A percentile compares a stretch with the other conserved stretches of the same genome.
phyloP scores from a whole-genome alignment of 2,329 filamentous ascomycete species.

The Diaporthe helianthi region DNA sequence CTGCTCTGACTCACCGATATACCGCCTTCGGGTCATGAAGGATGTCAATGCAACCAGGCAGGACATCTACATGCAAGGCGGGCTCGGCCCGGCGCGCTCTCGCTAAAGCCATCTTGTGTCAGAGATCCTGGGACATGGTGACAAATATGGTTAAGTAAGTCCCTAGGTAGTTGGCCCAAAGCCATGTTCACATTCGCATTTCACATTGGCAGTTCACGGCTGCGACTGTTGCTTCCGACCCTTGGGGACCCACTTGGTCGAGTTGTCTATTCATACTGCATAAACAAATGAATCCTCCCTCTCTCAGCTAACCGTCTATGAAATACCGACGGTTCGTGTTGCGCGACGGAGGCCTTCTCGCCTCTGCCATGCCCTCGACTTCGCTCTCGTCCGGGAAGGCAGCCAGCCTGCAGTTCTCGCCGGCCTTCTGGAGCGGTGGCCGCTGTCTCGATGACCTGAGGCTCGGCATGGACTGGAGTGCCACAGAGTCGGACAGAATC shows the following conservation, averaged over 20 bases:
- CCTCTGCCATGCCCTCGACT: conserved; percentile 43
- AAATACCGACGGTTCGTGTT: conserved; percentile 38
- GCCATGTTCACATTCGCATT: not conserved
- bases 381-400: conserved; percentile 40
- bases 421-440: conserved; percentile 17
- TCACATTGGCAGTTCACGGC: not conserved
- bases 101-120: conserved; percentile 17
- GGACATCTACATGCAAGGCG: conserved; percentile 19
- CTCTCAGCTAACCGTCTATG: conserved; percentile 16
- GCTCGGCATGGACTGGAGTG: conserved; percentile 16
- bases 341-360: conserved; percentile 36
- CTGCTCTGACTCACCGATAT: not conserved
- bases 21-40: conserved; percentile 8
- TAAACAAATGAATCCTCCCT: not conserved
- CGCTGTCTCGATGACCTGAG: conserved; percentile 30
- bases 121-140: not conserved
- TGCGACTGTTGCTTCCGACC: not conserved
- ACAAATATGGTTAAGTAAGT: too few relatives aligned
- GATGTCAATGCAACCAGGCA: conserved; percentile 30
- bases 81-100: conserved; percentile 31
- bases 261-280: not conserved
- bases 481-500: conserved; percentile 38
- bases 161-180: not conserved
- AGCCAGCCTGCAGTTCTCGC: conserved; percentile 13
- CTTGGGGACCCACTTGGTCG: not conserved